phyloP scores from a whole-genome alignment of 2,329 filamentous ascomycete species.

The Calonectria naviculata region DNA sequence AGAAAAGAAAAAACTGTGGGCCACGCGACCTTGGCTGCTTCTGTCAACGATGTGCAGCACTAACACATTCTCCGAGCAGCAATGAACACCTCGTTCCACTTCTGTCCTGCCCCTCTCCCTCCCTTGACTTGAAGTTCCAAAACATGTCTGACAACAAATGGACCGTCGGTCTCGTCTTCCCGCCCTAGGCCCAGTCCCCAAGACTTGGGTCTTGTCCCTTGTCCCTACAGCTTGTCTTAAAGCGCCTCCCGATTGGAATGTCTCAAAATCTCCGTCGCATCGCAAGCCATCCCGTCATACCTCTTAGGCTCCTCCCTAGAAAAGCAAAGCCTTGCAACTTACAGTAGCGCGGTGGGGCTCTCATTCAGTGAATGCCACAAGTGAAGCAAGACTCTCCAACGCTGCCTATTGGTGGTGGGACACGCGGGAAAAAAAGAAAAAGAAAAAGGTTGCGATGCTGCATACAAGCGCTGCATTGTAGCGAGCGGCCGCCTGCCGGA shows the following conservation, averaged over 20 bases:
- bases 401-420: neutral
- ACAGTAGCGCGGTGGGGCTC: neutral
- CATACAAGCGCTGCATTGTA: neutral
- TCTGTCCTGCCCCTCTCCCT: neutral
- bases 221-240: neutral
- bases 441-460: neutral
- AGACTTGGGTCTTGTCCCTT: neutral
- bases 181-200: neutral
- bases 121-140: neutral
- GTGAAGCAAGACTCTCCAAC: neutral
- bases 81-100: neutral
- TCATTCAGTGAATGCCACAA: neutral
- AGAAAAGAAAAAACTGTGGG: neutral
- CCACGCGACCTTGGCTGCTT: neutral
- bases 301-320: neutral
- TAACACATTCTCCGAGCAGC: neutral
- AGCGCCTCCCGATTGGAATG: constrained; percentile 1
- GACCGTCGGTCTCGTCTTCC: neutral
- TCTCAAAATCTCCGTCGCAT: constrained; percentile 12
- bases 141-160: constrained; percentile 1
- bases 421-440: neutral
- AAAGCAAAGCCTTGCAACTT: neutral
- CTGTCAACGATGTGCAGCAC: neutral
- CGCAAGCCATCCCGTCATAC: constrained; percentile 3
- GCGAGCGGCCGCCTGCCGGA: neutral